Percentiles rank a stretch among this genome's conserved stretches.
Conservation (phyloP, 75 land plant species). For the Adiantum capillusveneris region DNA sequence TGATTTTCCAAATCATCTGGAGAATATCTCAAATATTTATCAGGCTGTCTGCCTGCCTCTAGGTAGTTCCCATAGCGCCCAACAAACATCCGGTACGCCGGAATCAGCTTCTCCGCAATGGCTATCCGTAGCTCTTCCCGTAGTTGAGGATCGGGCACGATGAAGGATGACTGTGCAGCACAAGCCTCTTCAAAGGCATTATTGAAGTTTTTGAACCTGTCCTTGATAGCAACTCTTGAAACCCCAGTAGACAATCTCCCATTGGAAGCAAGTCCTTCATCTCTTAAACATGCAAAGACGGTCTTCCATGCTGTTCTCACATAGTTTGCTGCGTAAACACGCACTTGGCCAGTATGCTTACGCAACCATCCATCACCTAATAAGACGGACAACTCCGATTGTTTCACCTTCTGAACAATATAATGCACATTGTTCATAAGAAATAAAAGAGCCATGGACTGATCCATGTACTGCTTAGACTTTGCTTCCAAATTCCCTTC, state of each 20-base stretch:
- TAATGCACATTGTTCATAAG: slow-evolving; percentile 59
- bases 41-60: slow-evolving; percentile 52
- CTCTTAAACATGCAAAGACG: slow-evolving; percentile 21
- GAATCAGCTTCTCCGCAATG: slow-evolving; percentile 65
- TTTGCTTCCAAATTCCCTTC: slow-evolving; percentile 54
- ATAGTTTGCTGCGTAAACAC: slow-evolving; percentile 44
- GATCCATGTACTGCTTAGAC: slow-evolving; percentile 42
- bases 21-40: slow-evolving; percentile 68
- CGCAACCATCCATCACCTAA: slow-evolving; percentile 60
- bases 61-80: slow-evolving; percentile 50
- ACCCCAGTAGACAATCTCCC: slow-evolving; percentile 19
- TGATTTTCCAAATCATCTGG: slow-evolving; percentile 61
- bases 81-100: slow-evolving; percentile 72
- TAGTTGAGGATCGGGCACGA: slow-evolving; percentile 69
- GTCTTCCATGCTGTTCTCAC: slow-evolving; percentile 50
- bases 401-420: slow-evolving; percentile 35
- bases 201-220: slow-evolving; percentile 28
- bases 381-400: slow-evolving; percentile 25
- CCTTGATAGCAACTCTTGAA: slow-evolving; percentile 23
- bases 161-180: slow-evolving; percentile 60
- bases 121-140: slow-evolving; percentile 68
- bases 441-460: slow-evolving; percentile 45
- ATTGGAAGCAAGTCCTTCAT: slow-evolving; percentile 23
- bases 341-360: slow-evolving; percentile 36
- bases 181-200: slow-evolving; percentile 30